Conservation (phyloP, 176 grass and related monocot genomes). For the Ananas comosus region DNA sequence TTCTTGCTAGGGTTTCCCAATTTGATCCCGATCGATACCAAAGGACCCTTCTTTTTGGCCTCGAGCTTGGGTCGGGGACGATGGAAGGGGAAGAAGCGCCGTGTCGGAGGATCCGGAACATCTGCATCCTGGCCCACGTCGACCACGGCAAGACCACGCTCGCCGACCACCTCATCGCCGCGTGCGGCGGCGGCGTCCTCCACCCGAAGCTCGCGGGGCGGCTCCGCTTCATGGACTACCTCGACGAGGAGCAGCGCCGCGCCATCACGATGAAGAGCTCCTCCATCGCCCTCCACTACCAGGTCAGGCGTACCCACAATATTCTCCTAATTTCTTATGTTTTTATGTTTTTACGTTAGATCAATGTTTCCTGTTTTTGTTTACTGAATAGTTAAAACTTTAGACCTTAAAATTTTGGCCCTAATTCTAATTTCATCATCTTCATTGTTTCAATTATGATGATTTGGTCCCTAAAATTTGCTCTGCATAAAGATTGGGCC, state of each 20-base stretch:
- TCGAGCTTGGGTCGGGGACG: background rate
- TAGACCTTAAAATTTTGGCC: no score
- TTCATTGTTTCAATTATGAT: no score
- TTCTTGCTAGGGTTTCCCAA: no score
- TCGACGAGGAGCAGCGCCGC: slow-evolving; percentile 77
- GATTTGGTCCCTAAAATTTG: no score
- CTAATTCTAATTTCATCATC: no score
- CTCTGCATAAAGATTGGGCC: no score
- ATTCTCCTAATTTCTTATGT: no score
- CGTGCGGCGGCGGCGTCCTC: slow-evolving; percentile 54
- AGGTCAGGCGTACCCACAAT: background rate
- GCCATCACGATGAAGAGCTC: slow-evolving; percentile 94
- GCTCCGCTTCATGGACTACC: slow-evolving; percentile 72
- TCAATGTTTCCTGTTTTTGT: no score
- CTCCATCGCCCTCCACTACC: slow-evolving; percentile 42
- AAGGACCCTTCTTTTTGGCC: background rate
- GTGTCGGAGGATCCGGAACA: slow-evolving; percentile 52
- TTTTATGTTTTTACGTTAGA: no score
- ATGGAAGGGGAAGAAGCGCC: slow-evolving; percentile 18
- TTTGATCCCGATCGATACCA: background rate
- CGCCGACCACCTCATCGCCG: slow-evolving; percentile 84
- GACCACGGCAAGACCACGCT: slow-evolving; percentile 92
- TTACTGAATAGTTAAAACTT: no score
- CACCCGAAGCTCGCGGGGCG: slow-evolving; percentile 69
- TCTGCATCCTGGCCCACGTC: slow-evolving; percentile 89